Evolutionary conservation across 2,329 filamentous ascomycete species (phyloP).

Genomic region (Aureobasidium sp.): DNA sequence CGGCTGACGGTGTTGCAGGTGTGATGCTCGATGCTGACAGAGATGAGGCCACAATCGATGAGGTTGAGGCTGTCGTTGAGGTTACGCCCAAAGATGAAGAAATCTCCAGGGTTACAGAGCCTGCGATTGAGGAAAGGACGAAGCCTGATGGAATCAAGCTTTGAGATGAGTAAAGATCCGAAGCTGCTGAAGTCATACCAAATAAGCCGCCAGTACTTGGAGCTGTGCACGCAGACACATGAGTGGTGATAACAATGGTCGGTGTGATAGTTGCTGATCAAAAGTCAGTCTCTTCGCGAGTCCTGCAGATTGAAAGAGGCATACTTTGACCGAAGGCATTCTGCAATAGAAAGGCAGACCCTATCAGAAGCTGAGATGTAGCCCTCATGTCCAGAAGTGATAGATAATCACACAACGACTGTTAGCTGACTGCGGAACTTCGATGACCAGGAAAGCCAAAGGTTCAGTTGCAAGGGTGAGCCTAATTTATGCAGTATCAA

Average conservation of each 20-base stretch:
- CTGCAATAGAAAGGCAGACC: neutral
- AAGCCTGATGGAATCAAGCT: conserved; percentile 8
- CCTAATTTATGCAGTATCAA: too few species aligned
- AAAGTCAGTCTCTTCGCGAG: neutral
- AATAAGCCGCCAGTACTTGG: neutral
- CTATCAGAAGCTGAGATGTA: neutral
- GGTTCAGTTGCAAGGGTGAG: neutral
- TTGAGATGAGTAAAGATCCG: neutral
- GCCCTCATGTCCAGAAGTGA: neutral
- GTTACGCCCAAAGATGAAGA: neutral
- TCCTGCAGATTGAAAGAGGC: neutral
- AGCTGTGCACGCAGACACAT: neutral
- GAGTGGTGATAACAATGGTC: conserved; percentile 6
- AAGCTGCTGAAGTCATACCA: neutral
- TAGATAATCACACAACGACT: too few species aligned
- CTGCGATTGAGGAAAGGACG: neutral
- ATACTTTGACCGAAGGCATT: conserved; percentile 3
- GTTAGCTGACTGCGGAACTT: too few species aligned
- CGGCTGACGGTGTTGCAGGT: neutral
- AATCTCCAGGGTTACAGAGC: neutral
- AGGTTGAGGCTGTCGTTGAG: neutral
- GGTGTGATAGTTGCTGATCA: neutral
- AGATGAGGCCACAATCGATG: neutral
- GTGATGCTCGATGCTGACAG: neutral
- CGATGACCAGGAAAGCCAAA: neutral